These are phyloP conservation scores for Kurtzmaniella fragi DNA, from an alignment of 805 yeast species.

Conservation along the genomic window DNA sequence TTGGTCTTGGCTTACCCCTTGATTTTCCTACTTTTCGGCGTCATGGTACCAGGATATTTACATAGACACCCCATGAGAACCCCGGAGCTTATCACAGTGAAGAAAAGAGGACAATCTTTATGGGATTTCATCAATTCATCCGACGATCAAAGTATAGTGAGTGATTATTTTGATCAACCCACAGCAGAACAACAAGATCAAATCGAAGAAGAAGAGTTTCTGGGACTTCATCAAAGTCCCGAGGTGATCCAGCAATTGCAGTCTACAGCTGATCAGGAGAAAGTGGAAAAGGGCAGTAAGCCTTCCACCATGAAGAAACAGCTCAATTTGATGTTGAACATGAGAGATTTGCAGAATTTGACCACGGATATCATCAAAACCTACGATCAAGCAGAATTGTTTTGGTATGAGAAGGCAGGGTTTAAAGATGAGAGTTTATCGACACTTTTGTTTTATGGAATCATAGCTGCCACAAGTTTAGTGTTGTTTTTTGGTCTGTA, in stretches of 20 bases:
- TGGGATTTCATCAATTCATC: constrained; percentile 34
- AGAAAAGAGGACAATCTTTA: constrained; percentile 50
- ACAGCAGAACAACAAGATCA: background rate
- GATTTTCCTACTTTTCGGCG: constrained; percentile 46
- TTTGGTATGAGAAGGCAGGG: constrained; percentile 59
- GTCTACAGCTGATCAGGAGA: background rate
- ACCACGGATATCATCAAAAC: constrained; percentile 49
- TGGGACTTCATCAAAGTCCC: background rate
- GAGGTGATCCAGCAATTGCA: background rate
- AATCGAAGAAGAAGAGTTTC: background rate
- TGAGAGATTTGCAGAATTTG: constrained; percentile 69
- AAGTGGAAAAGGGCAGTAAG: background rate
- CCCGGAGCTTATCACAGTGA: constrained; percentile 39
- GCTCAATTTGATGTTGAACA: constrained; percentile 48
- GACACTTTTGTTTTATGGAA: constrained; percentile 48
- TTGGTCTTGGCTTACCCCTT: constrained; percentile 61
- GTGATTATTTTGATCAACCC: constrained; percentile 21
- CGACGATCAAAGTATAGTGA: constrained; percentile 27
- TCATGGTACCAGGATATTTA: constrained; percentile 67
- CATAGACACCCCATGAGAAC: constrained; percentile 59
- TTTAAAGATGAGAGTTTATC: constrained; percentile 67
- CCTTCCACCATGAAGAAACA: constrained; percentile 22
- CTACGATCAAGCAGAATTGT: constrained; percentile 48
- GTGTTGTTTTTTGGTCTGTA: constrained; percentile 43
- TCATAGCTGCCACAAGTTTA: constrained; percentile 25